These are phyloP conservation scores for Amoebophrya sp. DNA, from an alignment of 169 alveolate species.

Conservation along the genomic window DNA sequence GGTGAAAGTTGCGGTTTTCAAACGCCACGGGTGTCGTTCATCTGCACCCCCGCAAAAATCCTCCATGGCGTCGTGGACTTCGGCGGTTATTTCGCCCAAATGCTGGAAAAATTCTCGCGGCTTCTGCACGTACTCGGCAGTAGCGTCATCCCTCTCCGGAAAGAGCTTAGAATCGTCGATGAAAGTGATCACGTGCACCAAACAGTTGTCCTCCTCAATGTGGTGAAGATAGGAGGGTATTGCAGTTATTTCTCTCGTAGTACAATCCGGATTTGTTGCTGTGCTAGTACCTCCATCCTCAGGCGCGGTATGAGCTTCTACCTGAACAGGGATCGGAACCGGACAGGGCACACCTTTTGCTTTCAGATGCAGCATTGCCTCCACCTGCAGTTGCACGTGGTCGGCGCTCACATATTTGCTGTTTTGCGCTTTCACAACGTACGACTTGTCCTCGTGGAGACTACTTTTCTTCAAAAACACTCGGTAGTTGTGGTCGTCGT, in stretches of 20 bases:
- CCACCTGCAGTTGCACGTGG: neutral
- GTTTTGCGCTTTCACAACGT: neutral
- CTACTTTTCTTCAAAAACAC: no score
- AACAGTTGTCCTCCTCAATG: neutral
- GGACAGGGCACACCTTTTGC: neutral
- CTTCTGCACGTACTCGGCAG: neutral
- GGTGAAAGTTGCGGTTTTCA: no score
- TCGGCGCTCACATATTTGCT: neutral
- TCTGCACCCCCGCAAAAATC: neutral
- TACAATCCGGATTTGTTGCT: no score
- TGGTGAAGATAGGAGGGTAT: neutral
- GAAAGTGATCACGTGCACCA: neutral
- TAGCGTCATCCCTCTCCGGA: neutral
- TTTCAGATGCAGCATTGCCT: neutral
- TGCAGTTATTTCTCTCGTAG: no score
- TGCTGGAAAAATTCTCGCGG: neutral
- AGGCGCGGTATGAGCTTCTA: neutral
- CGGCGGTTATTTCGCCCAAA: neutral
- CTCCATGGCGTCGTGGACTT: neutral
- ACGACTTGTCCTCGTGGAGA: neutral
- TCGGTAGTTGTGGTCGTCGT: slow-evolving; percentile 1
- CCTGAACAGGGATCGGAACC: neutral
- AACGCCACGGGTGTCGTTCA: no score
- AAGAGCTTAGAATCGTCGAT: neutral
- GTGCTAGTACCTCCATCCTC: neutral